phyloP scores from a whole-genome alignment of 352 stramenopile genomes.

The Pythium insidiosum region DNA sequence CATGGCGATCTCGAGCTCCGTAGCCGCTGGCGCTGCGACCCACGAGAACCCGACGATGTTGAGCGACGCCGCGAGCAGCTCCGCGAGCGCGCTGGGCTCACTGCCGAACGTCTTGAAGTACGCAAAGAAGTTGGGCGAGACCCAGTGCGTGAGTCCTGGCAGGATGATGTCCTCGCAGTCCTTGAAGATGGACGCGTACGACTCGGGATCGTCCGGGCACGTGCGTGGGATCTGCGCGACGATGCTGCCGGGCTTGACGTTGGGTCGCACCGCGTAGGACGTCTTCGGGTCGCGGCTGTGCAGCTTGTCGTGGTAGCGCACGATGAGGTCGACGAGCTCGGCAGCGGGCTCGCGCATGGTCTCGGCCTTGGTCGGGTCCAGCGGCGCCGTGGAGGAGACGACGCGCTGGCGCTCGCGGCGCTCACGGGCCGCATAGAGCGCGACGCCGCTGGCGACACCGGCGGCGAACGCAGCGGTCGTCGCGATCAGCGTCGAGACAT shows the following conservation, averaged over 20 bases:
- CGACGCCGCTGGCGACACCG: conserved; percentile 26
- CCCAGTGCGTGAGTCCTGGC: conserved; percentile 59
- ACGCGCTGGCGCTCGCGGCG: conserved; percentile 17
- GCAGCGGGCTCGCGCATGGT: conserved; percentile 33
- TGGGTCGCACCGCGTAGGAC: conserved; percentile 28
- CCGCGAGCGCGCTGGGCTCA: conserved; percentile 39
- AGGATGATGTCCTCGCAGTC: conserved; percentile 52
- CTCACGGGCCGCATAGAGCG: conserved; percentile 31
- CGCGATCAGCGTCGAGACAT: conserved; percentile 14
- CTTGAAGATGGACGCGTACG: conserved; percentile 50
- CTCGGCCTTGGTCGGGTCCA: conserved; percentile 27
- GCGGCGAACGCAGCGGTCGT: conserved; percentile 29
- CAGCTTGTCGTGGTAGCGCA: conserved; percentile 53
- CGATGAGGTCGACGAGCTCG: conserved; percentile 45
- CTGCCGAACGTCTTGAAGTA: conserved; percentile 51
- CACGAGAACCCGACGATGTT: conserved; percentile 60
- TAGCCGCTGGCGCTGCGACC: conserved; percentile 43
- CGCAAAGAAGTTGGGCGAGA: conserved; percentile 51
- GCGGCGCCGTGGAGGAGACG: conserved; percentile 25
- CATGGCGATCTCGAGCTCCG: conserved; percentile 58
- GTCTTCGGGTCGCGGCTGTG: conserved; percentile 20
- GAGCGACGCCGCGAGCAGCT: conserved; percentile 44
- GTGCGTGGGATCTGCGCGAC: conserved; percentile 20
- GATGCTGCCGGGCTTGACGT: conserved; percentile 39
- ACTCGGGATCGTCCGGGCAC: conserved; percentile 44